Conservation (phyloP, 805 yeast species). For the Barnettozyma sp. region DNA sequence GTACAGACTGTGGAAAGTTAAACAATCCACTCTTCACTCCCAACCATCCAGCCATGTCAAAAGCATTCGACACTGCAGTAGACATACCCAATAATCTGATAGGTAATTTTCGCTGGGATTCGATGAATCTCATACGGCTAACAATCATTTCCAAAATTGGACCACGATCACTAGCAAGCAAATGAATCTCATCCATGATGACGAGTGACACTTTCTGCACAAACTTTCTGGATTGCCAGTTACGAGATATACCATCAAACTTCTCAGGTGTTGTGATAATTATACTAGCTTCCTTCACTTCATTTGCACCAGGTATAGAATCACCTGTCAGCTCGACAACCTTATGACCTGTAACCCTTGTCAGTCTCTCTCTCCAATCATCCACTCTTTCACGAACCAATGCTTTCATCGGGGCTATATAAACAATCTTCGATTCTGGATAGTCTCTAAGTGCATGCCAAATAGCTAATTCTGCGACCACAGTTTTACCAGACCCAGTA, state of each 20-base stretch:
- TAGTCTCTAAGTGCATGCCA: conserved; percentile 90
- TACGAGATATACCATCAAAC: conserved; percentile 96
- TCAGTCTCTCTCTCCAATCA: conserved; percentile 73
- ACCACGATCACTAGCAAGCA: conserved; percentile 95
- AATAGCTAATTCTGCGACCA: conserved; percentile 93
- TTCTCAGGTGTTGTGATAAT: conserved; percentile 94
- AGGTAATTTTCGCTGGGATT: conserved; percentile 87
- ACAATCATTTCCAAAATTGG: conserved; percentile 93
- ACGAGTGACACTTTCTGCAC: conserved; percentile 79
- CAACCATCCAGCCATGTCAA: conserved; percentile 91
- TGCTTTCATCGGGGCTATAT: conserved; percentile 91
- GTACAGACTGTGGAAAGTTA: conserved; percentile 87
- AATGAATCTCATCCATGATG: conserved; percentile 94
- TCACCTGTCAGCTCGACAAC: conserved; percentile 92
- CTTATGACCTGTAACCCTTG: conserved; percentile 74
- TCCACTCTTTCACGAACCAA: conserved; percentile 95
- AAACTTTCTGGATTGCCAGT: conserved; percentile 80
- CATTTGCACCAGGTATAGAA: conserved; percentile 80
- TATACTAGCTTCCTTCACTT: conserved; percentile 73
- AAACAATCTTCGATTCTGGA: conserved; percentile 86
- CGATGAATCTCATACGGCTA: conserved; percentile 89
- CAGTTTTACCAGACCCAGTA: conserved; percentile 97
- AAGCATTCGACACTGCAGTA: conserved; percentile 86
- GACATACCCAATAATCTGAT: conserved; percentile 86
- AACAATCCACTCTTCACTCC: conserved; percentile 93